phyloP scores from a whole-genome alignment of 257 asterid genomes.

The Plantago elongata region DNA sequence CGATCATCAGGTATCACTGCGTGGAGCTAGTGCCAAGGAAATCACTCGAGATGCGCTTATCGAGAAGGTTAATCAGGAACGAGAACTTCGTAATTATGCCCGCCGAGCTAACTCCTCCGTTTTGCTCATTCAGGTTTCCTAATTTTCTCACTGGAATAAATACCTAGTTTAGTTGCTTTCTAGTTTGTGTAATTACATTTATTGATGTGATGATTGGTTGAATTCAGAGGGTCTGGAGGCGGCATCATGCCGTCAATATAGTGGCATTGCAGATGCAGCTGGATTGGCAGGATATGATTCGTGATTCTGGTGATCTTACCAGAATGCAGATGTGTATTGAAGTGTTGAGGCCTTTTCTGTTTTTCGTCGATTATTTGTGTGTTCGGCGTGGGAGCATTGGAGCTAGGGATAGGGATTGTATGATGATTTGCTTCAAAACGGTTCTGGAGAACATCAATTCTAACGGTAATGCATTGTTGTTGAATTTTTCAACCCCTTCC shows the following conservation, averaged over 20 bases:
- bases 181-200: not conserved
- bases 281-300: slow-evolving; percentile 65
- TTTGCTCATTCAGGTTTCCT: slow-evolving; percentile 57
- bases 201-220: slow-evolving; percentile 14
- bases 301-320: slow-evolving; percentile 30
- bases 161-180: not conserved
- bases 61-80: slow-evolving; percentile 67
- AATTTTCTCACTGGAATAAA: not conserved
- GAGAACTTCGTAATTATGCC: slow-evolving; percentile 68
- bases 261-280: slow-evolving; percentile 55
- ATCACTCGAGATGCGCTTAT: slow-evolving; percentile 77
- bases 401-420: slow-evolving; percentile 54
- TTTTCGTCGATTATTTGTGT: slow-evolving; percentile 52
- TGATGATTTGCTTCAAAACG: slow-evolving; percentile 60
- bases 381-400: slow-evolving; percentile 45
- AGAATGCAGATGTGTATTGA: slow-evolving; percentile 40
- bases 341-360: slow-evolving; percentile 76
- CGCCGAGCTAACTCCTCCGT: slow-evolving; percentile 75
- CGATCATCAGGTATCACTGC: slow-evolving; percentile 67
- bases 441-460: slow-evolving; percentile 64
- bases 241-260: slow-evolving; percentile 41
- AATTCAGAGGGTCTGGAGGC: slow-evolving; percentile 82
- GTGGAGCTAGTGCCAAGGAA: slow-evolving; percentile 90
- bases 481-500: not conserved
- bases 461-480: slow-evolving; percentile 37